Evolutionary conservation across 2,329 filamentous ascomycete species (phyloP).

Genomic region (Aspergillus sp.): DNA sequence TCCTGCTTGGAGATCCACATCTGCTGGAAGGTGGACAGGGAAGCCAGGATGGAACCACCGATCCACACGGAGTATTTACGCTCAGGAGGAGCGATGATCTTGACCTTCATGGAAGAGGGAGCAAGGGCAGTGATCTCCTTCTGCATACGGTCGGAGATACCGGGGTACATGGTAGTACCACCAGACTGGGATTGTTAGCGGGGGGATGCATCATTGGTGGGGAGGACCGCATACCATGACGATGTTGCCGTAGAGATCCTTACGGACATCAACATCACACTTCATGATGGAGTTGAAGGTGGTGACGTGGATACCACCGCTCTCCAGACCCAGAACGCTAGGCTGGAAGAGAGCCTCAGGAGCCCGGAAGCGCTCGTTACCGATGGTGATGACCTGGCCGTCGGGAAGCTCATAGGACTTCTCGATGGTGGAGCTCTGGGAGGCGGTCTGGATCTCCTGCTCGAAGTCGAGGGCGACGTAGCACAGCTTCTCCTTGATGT

Average conservation of each 20-base stretch:
- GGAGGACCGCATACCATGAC: conserved; percentile 79
- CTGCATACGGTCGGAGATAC: conserved; percentile 99
- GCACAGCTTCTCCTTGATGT: conserved; percentile 99
- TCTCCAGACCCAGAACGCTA: conserved; percentile 95
- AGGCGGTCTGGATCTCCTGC: conserved; percentile 99
- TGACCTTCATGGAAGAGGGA: conserved; percentile 99
- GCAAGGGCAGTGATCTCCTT: conserved; percentile 99
- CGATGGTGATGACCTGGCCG: conserved; percentile 99
- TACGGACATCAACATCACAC: conserved; percentile 99
- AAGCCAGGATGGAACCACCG: conserved; percentile 99
- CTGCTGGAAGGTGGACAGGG: conserved; percentile 99
- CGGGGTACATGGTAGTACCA: conserved; percentile 99
- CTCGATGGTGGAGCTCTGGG: conserved; percentile 97
- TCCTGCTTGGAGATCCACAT: conserved; percentile 99
- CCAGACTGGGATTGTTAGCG: conserved; percentile 67
- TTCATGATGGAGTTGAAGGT: conserved; percentile 99
- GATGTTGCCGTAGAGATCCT: conserved; percentile 99
- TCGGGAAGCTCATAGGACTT: conserved; percentile 99
- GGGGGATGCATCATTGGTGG: neutral
- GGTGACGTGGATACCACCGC: conserved; percentile 98
- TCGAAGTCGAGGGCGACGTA: conserved; percentile 99
- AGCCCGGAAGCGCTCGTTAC: conserved; percentile 99
- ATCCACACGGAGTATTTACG: conserved; percentile 99
- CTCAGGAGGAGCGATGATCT: conserved; percentile 99
- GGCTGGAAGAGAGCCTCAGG: conserved; percentile 99